Evolutionary conservation across 345 rosid species (phyloP), one percentile per base, ranked within the genome.

Genomic region (Bretschneidera sinensis): DNA sequence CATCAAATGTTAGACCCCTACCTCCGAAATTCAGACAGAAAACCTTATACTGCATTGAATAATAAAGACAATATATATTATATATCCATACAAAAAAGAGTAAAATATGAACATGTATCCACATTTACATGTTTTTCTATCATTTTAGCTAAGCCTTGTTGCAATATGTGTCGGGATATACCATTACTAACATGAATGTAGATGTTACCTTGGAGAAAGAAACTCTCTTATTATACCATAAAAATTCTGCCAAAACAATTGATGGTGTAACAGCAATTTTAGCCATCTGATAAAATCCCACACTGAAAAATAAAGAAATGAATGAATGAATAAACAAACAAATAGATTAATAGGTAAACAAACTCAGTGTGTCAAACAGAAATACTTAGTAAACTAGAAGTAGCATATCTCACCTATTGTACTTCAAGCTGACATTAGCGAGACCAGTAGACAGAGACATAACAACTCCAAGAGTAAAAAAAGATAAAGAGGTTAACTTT

Each of bases 261-360:
- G 99, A 88, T 13, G 99, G 99, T 0, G 96, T 94, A 39, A 88
- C 96, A 21, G 92, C 89, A 71, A 90, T 85, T 85, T 94, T 90
- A 18, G 95, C 88, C 96, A 94, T 94, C 81, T 88, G 97, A 75
- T 94, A 94, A 75, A 94, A 94, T 57, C 99, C 95, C 54, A 94
- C 92, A 65, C 99, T 94, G 71, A 0, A 61, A 51, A 62, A 49
- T 7, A 39, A 39, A 7, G 16, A 7, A 39, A 39, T 39, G n/a
- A n/a, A n/a, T n/a, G n/a, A 39, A 39, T 14, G 33, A 8, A 28
- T 28, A 2, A 8, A 28, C 8, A 2, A 28, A 28, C 10, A 39
- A 13, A 24, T 19, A 22, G 23, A 55, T 7, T 57, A 49, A 20
- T 4, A 31, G 25, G 49, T 2, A 34, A 53, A 22, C 35, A 58